These are phyloP conservation scores for Reticulascus tulasneorum DNA, from an alignment of 2,329 filamentous ascomycete species.

Conservation along the genomic window DNA sequence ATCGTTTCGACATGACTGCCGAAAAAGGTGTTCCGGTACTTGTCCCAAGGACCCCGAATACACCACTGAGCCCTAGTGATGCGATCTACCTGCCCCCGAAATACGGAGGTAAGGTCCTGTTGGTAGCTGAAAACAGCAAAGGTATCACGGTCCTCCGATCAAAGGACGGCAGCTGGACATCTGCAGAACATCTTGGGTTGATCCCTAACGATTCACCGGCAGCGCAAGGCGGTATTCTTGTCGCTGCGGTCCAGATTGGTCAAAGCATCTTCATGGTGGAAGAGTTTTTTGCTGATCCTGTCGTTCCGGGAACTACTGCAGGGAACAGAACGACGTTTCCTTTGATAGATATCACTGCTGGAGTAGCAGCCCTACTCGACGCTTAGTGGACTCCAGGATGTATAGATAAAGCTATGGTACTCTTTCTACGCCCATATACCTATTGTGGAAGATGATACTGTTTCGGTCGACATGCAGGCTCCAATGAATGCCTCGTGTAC, in stretches of 20 bases:
- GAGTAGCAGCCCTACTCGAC: conserved; percentile 3
- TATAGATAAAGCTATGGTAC: too few relatives aligned
- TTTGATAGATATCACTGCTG: conserved; percentile 9
- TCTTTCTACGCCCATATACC: too few relatives aligned
- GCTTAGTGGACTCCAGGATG: too few relatives aligned
- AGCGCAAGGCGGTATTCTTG: conserved; percentile 7
- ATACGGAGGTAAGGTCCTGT: conserved; percentile 28
- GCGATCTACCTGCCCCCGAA: conserved; percentile 27
- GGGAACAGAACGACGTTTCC: conserved; percentile 9
- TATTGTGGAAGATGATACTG: too few relatives aligned
- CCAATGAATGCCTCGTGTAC: too few relatives aligned
- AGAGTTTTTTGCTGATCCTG: conserved; percentile 8
- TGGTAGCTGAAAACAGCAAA: conserved; percentile 23
- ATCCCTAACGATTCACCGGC: conserved; percentile 18
- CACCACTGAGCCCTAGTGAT: conserved; percentile 15
- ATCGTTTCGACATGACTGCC: conserved; percentile 15
- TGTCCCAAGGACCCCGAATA: conserved; percentile 10
- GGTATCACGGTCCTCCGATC: conserved; percentile 33
- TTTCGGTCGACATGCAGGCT: too few relatives aligned
- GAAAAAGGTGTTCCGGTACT: conserved; percentile 10
- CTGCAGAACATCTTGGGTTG: conserved; percentile 29
- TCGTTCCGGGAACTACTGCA: conserved; percentile 4
- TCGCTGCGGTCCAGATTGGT: conserved; percentile 11
- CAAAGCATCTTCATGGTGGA: conserved; percentile 8
- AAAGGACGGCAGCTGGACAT: conserved; percentile 27